phyloP scores from a whole-genome alignment of 2,329 filamentous ascomycete genomes.

The Tolypocladium tropicale region DNA sequence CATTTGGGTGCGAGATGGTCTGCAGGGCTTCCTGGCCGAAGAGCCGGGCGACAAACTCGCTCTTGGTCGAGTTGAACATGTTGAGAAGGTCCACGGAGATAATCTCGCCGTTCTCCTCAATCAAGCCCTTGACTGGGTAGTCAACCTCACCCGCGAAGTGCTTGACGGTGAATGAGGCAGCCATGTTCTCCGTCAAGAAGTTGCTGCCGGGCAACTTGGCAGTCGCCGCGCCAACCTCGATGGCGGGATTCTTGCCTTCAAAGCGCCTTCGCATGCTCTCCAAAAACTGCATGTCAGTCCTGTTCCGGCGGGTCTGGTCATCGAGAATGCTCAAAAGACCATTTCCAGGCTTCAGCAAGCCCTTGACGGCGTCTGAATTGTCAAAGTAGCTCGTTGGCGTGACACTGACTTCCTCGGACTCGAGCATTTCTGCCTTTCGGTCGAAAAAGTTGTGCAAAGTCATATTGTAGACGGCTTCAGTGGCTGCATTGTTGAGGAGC shows the following conservation, averaged over 20 bases:
- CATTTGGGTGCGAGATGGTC: constrained; percentile 86
- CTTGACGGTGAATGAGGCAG: constrained; percentile 78
- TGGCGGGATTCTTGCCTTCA: constrained; percentile 86
- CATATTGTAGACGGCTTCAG: constrained; percentile 85
- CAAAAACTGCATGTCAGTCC: constrained; percentile 79
- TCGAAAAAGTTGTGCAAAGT: constrained; percentile 95
- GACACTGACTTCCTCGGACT: constrained; percentile 86
- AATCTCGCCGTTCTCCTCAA: constrained; percentile 93
- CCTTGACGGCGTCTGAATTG: constrained; percentile 89
- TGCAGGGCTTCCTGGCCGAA: constrained; percentile 95
- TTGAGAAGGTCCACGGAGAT: constrained; percentile 95
- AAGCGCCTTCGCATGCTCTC: constrained; percentile 90
- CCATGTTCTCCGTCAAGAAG: constrained; percentile 72
- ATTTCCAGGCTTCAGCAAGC: constrained; percentile 84
- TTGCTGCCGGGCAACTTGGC: constrained; percentile 78
- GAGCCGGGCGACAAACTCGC: constrained; percentile 76
- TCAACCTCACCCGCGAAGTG: constrained; percentile 97
- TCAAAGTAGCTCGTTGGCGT: constrained; percentile 94
- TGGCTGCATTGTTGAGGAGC: constrained; percentile 87
- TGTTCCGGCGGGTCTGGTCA: constrained; percentile 84
- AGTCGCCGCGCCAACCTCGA: constrained; percentile 65
- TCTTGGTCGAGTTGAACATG: constrained; percentile 79
- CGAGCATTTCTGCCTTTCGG: constrained; percentile 82
- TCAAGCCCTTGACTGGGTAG: constrained; percentile 74
- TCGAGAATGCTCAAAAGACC: constrained; percentile 90